Base-by-base conservation (phyloP, 2,329 filamentous ascomycete genomes). In the Trichophyton verrucosum region DNA sequence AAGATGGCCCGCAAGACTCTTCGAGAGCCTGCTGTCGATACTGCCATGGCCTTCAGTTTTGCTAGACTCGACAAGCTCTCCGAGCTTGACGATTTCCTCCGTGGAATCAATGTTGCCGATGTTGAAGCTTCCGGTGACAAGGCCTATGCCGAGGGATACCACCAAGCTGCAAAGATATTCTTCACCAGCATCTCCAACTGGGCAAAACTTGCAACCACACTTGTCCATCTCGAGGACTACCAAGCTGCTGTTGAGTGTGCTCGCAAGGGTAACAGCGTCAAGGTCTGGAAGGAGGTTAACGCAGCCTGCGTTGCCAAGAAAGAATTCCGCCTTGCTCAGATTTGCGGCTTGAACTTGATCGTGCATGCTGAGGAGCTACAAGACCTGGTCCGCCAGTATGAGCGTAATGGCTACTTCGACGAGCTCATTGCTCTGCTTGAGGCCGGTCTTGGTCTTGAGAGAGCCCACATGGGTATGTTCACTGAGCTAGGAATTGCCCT, bases 221-320 rank as follows among this genome's bases (percentile, higher is more conserved):
- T 97, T 63, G 94, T 99, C n/a, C 91, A 97, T 74, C 85, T 99
- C 5, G 88, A 86, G 66, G 94, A 99, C 68, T 97, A 99, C 79
- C 95, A 99, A 76, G 90, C 90, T 68, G 94, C 94, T 53, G 94
- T 99, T 47, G 94, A 99, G 74, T 96, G 91, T 70, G 94, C 95
- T 27, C 89, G 94, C 73, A 97, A 99, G 79, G 94, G 94, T 69
- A 99, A 97, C 81, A 97, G 90, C 76, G 91, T 96, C 76, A 96
- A 95, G 80, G 94, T 99, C 59, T 99, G 94, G 94, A 95, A 94
- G 77, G 89, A 99, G 76, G 94, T 99, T 67, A 95, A 97, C 77
- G 88, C 90, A 71, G 94, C 92, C 22, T 99, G 94, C 72, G 89
- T 99, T 66, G 85, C 84, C 64, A 99, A 97, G 85, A 97, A 96